Evolutionary conservation across 2,329 filamentous ascomycete species (phyloP).

Genomic region (Colletotrichum destructivum): DNA sequence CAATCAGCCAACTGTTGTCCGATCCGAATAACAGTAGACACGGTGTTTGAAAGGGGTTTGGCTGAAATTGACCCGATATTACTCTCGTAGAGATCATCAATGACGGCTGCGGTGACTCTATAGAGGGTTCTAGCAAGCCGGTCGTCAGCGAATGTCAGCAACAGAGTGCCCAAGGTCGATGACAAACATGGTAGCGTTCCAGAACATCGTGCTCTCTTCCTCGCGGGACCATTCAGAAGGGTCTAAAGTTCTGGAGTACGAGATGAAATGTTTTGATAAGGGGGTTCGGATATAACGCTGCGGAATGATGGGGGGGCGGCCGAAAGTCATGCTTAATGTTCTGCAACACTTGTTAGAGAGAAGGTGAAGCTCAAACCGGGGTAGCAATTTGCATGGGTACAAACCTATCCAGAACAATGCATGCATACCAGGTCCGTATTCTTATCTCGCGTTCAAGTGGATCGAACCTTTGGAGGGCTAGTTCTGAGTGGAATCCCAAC

Average conservation of each 20-base stretch:
- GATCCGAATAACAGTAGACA: conserved; percentile 54
- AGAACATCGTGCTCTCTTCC: conserved; percentile 47
- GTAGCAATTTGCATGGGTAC: conserved; percentile 19
- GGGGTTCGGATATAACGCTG: conserved; percentile 57
- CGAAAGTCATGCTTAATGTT: conserved; percentile 67
- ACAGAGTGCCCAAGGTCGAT: background rate
- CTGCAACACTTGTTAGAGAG: conserved; percentile 44
- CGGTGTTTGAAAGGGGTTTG: conserved; percentile 47
- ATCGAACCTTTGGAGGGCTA: conserved; percentile 53
- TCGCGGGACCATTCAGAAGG: conserved; percentile 28
- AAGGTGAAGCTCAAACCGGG: background rate
- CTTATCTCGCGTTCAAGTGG: conserved; percentile 62
- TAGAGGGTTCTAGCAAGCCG: conserved; percentile 50
- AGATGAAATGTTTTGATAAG: conserved; percentile 50
- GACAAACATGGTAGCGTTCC: conserved; percentile 52
- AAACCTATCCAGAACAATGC: conserved; percentile 62
- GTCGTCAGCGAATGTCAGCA: conserved; percentile 6
- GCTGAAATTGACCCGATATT: conserved; percentile 57
- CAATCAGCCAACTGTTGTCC: conserved; percentile 57
- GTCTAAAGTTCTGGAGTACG: background rate
- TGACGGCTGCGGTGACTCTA: conserved; percentile 52
- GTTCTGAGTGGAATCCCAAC: conserved; percentile 64
- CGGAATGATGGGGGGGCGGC: conserved; percentile 62
- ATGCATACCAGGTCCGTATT: conserved; percentile 65
- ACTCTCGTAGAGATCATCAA: conserved; percentile 59